phyloP scores from a whole-genome alignment of 2,329 filamentous ascomycete species.

The Nemania sp. region DNA sequence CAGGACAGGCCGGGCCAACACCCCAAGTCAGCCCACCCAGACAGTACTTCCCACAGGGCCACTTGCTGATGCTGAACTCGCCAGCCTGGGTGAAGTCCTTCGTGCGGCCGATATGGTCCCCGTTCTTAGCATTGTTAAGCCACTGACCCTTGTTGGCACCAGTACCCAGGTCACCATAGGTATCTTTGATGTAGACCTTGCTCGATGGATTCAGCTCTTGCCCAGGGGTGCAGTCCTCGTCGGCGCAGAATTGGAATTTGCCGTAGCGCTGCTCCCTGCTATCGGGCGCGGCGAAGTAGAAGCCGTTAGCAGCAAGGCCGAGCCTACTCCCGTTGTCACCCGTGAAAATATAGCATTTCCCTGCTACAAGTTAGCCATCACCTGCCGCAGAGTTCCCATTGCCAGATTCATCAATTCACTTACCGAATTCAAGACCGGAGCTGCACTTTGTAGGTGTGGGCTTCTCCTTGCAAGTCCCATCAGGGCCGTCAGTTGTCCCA shows the following conservation, averaged over 20 bases:
- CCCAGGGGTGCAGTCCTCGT: slow-evolving; percentile 26
- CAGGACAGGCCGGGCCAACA: slow-evolving; percentile 33
- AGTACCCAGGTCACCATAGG: slow-evolving; percentile 30
- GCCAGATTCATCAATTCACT: neutral
- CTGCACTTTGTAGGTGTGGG: slow-evolving; percentile 21
- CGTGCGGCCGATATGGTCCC: slow-evolving; percentile 28
- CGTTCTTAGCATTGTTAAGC: slow-evolving; percentile 29
- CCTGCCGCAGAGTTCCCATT: neutral
- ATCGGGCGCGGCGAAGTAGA: slow-evolving; percentile 28
- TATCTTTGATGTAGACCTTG: slow-evolving; percentile 31
- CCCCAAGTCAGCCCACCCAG: slow-evolving; percentile 29
- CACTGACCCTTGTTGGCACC: slow-evolving; percentile 33
- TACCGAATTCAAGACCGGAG: slow-evolving; percentile 36
- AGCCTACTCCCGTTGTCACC: slow-evolving; percentile 33
- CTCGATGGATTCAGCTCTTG: slow-evolving; percentile 24
- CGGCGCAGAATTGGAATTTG: slow-evolving; percentile 33
- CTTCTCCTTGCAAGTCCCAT: slow-evolving; percentile 30
- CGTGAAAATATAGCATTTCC: slow-evolving; percentile 33
- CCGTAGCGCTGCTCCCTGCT: slow-evolving; percentile 32
- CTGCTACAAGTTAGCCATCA: slow-evolving; percentile 11
- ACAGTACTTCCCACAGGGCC: slow-evolving; percentile 36
- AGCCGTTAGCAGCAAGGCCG: slow-evolving; percentile 16
- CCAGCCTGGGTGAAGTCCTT: slow-evolving; percentile 28
- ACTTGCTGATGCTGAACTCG: slow-evolving; percentile 35
- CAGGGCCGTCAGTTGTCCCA: slow-evolving; percentile 19